These are phyloP conservation scores for Ilex aquifolium DNA, from an alignment of 257 asterid species.

Conservation along the genomic window DNA sequence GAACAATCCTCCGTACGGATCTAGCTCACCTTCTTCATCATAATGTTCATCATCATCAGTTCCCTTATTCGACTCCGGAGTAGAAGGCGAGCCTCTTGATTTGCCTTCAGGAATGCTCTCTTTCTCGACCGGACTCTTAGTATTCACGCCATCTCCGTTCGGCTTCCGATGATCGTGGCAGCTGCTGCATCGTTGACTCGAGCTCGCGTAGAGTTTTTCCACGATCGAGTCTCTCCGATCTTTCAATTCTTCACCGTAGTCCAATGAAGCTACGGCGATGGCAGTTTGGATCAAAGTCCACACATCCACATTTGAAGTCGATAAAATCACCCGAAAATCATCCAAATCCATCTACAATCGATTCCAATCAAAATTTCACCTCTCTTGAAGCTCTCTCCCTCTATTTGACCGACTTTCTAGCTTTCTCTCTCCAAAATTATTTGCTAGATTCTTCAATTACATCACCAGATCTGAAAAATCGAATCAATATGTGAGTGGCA, in stretches of 20 bases:
- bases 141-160: neutral
- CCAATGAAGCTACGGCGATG: constrained; percentile 63
- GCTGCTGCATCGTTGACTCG: constrained; percentile 39
- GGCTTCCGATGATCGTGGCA: constrained; percentile 19
- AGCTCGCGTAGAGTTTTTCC: constrained; percentile 51
- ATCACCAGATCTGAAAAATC: neutral
- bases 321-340: constrained; percentile 55
- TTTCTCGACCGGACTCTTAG: neutral
- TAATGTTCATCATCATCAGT: constrained; percentile 9
- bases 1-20: constrained; percentile 56
- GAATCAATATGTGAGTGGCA: no score
- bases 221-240: constrained; percentile 73
- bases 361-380: neutral
- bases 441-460: no score
- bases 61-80: constrained; percentile 59
- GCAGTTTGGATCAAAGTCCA: constrained; percentile 87
- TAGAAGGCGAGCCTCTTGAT: constrained; percentile 24
- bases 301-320: constrained; percentile 59
- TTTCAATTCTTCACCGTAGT: constrained; percentile 60
- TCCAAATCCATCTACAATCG: constrained; percentile 63
- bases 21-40: constrained; percentile 43
- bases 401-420: no score
- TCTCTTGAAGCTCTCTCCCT: neutral
- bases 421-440: neutral
- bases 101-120: constrained; percentile 10